Evolutionary conservation across 257 asterid species (phyloP).

Genomic region (Ocimum tenuiflorum): DNA sequence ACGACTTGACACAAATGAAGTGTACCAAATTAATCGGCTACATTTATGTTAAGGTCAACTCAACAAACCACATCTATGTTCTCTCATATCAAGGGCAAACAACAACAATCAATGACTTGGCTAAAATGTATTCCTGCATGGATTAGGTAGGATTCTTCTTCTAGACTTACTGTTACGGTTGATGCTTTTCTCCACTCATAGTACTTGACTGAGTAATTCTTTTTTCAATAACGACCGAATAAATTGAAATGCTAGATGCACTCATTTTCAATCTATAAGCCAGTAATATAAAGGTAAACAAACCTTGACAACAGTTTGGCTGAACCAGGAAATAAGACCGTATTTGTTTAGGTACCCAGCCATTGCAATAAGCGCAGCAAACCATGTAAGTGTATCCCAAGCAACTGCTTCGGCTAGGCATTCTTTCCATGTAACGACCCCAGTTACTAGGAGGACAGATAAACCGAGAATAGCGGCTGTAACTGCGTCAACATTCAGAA

Average conservation of each 20-base stretch:
- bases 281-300: not conserved
- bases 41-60: not conserved
- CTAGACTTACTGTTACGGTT: not conserved
- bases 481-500: conserved; percentile 83
- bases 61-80: not conserved
- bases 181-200: not conserved
- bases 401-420: conserved; percentile 97
- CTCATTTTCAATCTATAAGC: not conserved
- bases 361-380: conserved; percentile 99
- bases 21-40: not conserved
- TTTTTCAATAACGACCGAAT: too few species aligned
- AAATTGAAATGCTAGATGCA: not conserved
- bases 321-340: conserved; percentile 96
- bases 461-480: conserved; percentile 94
- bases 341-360: conserved; percentile 95
- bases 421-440: conserved; percentile 97
- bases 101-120: not conserved
- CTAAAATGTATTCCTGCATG: not conserved
- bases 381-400: conserved; percentile 99
- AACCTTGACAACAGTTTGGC: conserved; percentile 91
- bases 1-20: not conserved
- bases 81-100: not conserved
- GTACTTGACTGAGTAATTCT: too few species aligned
- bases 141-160: not conserved
- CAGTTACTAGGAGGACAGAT: conserved; percentile 75